Percentiles rank a stretch among this genome's conserved stretches.
phyloP scores from a whole-genome alignment of 768 basidiomycete genomes.

The Tephrocybe sp. region DNA sequence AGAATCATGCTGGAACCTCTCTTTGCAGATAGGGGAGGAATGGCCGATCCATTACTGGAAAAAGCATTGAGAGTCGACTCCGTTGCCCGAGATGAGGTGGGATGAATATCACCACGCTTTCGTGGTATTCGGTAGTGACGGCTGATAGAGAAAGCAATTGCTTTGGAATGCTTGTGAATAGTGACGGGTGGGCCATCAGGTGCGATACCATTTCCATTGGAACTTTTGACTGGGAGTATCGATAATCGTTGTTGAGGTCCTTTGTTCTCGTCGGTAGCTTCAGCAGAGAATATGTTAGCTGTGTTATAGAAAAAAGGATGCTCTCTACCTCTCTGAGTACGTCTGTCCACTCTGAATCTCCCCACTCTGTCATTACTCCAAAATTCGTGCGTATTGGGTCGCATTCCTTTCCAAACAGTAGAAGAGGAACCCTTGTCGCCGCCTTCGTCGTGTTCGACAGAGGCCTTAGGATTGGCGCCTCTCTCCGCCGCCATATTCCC shows the following conservation, averaged over 20 bases:
- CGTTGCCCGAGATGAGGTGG: constrained; percentile 9
- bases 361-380: constrained; percentile 70
- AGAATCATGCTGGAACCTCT: constrained; percentile 53
- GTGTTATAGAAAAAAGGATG: too few species aligned
- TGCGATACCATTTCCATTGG: constrained; percentile 32
- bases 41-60: background rate
- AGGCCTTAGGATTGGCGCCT: constrained; percentile 2
- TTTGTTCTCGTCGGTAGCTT: constrained; percentile 54
- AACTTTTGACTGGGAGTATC: constrained; percentile 54
- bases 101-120: constrained; percentile 18
- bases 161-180: constrained; percentile 82
- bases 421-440: constrained; percentile 20
- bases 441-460: constrained; percentile 9
- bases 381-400: constrained; percentile 54
- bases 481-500: constrained; percentile 28
- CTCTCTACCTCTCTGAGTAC: constrained; percentile 40
- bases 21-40: constrained; percentile 15
- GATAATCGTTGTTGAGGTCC: constrained; percentile 69
- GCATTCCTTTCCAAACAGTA: constrained; percentile 47
- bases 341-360: constrained; percentile 58
- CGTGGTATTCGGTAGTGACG: constrained; percentile 47
- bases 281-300: too few species aligned
- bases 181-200: constrained; percentile 61
- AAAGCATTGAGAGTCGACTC: constrained; percentile 14
- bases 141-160: constrained; percentile 77